Conservation (phyloP, 441 rosid species). For the Populus hybrid region DNA sequence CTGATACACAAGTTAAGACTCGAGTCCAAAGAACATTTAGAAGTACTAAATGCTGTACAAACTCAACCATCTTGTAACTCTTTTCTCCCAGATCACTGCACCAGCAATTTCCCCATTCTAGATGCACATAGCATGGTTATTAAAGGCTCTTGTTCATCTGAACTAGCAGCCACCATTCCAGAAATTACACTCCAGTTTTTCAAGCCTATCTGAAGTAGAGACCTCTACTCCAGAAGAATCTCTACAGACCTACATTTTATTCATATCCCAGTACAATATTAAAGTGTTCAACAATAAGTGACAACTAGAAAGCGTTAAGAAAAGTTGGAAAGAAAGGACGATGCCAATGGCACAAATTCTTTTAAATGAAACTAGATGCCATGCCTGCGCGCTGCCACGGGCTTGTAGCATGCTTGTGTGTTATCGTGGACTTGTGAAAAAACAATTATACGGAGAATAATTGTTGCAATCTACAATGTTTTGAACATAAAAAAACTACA, state of each 20-base stretch:
- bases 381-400: too few species aligned
- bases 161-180: neutral
- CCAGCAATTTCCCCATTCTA: neutral
- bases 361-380: neutral
- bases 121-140: neutral
- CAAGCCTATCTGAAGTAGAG: neutral
- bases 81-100: neutral
- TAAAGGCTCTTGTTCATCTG: neutral
- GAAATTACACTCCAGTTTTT: neutral
- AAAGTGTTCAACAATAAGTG: neutral
- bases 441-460: too few species aligned
- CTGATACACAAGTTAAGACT: neutral
- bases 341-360: neutral
- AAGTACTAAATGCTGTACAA: neutral
- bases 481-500: too few species aligned
- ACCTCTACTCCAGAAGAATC: neutral
- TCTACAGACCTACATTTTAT: neutral
- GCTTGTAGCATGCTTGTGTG: too few species aligned
- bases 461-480: too few species aligned
- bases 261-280: neutral
- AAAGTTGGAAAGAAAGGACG: neutral
- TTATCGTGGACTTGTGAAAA: too few species aligned
- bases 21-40: neutral
- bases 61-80: neutral
- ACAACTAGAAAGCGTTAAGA: neutral